Base-by-base conservation (phyloP, 148 eudicot species). In the Selenicereus undatus region DNA sequence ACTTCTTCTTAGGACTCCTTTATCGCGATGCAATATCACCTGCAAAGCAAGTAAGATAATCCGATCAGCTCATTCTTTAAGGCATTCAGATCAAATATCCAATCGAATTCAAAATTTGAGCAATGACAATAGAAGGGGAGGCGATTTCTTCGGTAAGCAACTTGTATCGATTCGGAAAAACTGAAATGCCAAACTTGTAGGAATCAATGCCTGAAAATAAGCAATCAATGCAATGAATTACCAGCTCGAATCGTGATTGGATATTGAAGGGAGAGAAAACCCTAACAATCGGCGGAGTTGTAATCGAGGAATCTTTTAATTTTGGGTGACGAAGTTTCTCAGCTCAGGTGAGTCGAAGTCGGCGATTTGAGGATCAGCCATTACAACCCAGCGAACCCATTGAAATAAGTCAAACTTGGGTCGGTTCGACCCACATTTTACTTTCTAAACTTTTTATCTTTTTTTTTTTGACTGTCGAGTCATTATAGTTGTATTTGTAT, bases 11-110 rank as follows among this genome's bases (percentile, higher is more conserved):
- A 71, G 29, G 11, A 18, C 27, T 30, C 27, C 73, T 43, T 75
- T 51, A 48, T 69, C 36, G 26, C 51, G 70, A 60, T 51, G 66
- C 35, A 76, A 42, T 29, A 36, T 54, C 60, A 76, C 26, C 80
- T 56, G 69, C 80, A 71, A 11, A 13, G 22, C 29, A 73, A 73
- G 20, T 73, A 43, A 73, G 18, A 1, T 14, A 30, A 8, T 22
- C 30, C 30, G 35, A 66, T 69, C 52, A 35, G 24, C 27, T 48
- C 20, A 70, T 78, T 70, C 62, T 78, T 64, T 52, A 43, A 56
- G 10, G 20, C 11, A 66, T 5, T 30, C 12, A 48, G 0, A 30
- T 51, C 7, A 51, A 70, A 26, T 24, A n/a, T 14, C 1, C 35
- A 66, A 66, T 27, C 29, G 5, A 64, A 24, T 64, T 3, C 65